phyloP scores from a whole-genome alignment of 2,329 filamentous ascomycete genomes.

The Neopestalotiopsis rosae region DNA sequence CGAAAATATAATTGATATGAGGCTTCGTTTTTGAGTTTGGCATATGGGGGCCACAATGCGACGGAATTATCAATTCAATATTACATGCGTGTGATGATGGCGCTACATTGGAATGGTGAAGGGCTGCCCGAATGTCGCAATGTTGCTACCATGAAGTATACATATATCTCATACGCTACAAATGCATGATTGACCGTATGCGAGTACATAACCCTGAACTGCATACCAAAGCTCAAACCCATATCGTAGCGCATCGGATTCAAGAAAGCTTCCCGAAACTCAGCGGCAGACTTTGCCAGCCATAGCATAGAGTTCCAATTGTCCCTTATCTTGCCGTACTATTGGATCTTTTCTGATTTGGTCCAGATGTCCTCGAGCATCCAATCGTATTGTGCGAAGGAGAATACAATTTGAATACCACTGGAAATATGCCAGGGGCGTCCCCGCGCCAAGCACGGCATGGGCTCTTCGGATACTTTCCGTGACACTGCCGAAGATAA shows the following conservation, averaged over 20 bases:
- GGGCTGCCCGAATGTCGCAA: no score
- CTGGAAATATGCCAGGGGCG: background rate
- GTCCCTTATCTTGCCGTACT: background rate
- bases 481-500: background rate
- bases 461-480: background rate
- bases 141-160: no score
- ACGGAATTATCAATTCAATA: no score
- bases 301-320: background rate
- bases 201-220: no score
- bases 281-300: background rate
- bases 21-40: no score
- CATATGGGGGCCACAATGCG: no score
- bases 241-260: background rate
- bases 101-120: no score
- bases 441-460: background rate
- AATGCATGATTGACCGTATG: no score
- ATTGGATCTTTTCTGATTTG: background rate
- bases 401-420: background rate
- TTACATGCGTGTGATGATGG: no score
- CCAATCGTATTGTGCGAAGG: background rate
- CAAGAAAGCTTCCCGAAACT: background rate
- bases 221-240: background rate
- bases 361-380: background rate
- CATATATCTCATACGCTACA: no score
- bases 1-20: no score